These are phyloP conservation scores for Aspergillus sparsus DNA, from an alignment of 495 filamentous ascomycete genomes.

Conservation along the genomic window DNA sequence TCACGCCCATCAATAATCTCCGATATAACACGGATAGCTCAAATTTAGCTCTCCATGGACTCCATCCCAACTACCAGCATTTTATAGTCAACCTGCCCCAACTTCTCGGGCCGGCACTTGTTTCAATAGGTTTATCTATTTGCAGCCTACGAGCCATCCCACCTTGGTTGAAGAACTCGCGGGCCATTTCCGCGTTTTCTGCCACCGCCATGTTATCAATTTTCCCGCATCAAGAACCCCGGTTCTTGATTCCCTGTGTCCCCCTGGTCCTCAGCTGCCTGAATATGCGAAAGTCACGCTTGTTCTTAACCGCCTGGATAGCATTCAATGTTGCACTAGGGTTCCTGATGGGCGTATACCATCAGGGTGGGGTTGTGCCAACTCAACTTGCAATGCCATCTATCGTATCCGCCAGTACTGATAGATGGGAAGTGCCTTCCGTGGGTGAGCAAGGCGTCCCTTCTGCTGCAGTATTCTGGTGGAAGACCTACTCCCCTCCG, in stretches of 20 bases:
- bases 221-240: constrained; percentile 91
- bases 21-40: constrained; percentile 74
- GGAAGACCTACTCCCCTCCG: constrained; percentile 96
- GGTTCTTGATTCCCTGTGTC: constrained; percentile 85
- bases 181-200: constrained; percentile 72
- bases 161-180: constrained; percentile 52
- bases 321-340: constrained; percentile 79
- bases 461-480: constrained; percentile 78
- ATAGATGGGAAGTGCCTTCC: constrained; percentile 12
- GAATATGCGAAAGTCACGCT: constrained; percentile 61
- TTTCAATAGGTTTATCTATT: constrained; percentile 61
- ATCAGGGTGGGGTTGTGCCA: constrained; percentile 90
- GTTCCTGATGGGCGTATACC: constrained; percentile 85
- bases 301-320: constrained; percentile 73
- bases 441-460: constrained; percentile 46
- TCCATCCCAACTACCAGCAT: constrained; percentile 93
- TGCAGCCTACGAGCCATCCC: constrained; percentile 51
- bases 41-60: constrained; percentile 85
- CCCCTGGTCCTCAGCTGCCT: constrained; percentile 87
- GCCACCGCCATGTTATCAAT: constrained; percentile 77
- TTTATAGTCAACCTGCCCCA: constrained; percentile 81
- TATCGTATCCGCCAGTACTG: constrained; percentile 31
- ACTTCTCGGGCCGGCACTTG: constrained; percentile 83
- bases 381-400: constrained; percentile 61
- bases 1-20: constrained; percentile 91